A percentile compares a stretch with the other conserved stretches of the same genome.
These are phyloP conservation scores for Paraphoma sp. DNA, from an alignment of 2,329 filamentous ascomycete genomes.

Conservation along the genomic window DNA sequence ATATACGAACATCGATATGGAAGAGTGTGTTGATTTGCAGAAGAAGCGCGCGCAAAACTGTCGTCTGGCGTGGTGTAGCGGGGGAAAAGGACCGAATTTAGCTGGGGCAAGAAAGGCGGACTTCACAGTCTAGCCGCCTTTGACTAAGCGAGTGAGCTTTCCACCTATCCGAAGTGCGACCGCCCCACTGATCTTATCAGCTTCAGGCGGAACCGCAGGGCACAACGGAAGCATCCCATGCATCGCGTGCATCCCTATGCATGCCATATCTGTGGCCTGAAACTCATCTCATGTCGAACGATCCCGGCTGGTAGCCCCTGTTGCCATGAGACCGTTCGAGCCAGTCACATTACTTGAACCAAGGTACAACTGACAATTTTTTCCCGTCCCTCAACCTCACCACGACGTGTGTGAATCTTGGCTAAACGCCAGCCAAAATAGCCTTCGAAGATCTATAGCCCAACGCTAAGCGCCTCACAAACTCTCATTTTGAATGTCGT, in stretches of 20 bases:
- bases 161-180: neutral
- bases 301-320: neutral
- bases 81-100: no score
- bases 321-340: neutral
- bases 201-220: neutral
- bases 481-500: neutral
- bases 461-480: neutral
- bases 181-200: neutral
- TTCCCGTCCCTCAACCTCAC: neutral
- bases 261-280: neutral
- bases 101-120: no score
- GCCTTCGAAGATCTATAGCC: neutral
- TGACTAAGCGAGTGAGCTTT: no score
- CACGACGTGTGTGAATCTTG: neutral
- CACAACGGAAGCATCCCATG: neutral
- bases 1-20: no score
- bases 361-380: neutral
- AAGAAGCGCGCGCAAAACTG: no score
- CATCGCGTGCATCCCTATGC: neutral
- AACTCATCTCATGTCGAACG: neutral
- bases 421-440: neutral
- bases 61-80: no score
- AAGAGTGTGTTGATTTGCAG: no score
- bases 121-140: no score
- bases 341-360: neutral